Percentiles rank a stretch among this genome's conserved stretches.
phyloP scores from a whole-genome alignment of 148 eudicot genomes.

The Silene latifolia region DNA sequence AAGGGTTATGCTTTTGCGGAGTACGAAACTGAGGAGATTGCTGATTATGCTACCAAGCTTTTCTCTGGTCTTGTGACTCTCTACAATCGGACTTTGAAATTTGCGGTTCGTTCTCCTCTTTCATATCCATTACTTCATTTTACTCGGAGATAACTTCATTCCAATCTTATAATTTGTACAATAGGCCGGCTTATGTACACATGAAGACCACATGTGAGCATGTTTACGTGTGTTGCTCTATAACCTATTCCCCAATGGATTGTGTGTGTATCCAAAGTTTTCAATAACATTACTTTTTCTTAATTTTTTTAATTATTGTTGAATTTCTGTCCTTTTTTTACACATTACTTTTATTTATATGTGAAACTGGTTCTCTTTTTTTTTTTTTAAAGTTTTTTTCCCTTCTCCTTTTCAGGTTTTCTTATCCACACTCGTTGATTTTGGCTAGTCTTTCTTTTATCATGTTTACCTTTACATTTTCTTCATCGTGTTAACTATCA shows the following conservation, averaged over 20 bases:
- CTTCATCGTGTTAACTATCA: no score
- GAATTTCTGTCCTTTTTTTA: no score
- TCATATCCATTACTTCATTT: background rate
- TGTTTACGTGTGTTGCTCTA: background rate
- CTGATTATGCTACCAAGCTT: constrained; percentile 84
- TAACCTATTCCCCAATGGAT: background rate
- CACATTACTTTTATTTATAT: no score
- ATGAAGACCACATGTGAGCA: background rate
- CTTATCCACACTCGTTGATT: no score
- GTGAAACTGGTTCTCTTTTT: no score
- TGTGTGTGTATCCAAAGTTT: background rate
- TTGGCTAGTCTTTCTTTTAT: no score
- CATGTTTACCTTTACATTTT: no score
- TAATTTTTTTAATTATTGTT: no score
- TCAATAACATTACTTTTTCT: background rate
- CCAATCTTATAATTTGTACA: background rate
- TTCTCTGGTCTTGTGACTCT: constrained; percentile 89
- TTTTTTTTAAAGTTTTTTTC: no score
- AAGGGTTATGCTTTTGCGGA: constrained; percentile 94
- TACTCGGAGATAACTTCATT: background rate
- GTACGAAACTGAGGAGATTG: constrained; percentile 84
- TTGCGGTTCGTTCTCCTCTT: constrained; percentile 49
- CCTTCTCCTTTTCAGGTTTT: no score
- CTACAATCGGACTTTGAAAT: constrained; percentile 72
- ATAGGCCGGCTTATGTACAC: background rate